Conservation (phyloP, 306 rosid species). For the Dalbergia oliveri region DNA sequence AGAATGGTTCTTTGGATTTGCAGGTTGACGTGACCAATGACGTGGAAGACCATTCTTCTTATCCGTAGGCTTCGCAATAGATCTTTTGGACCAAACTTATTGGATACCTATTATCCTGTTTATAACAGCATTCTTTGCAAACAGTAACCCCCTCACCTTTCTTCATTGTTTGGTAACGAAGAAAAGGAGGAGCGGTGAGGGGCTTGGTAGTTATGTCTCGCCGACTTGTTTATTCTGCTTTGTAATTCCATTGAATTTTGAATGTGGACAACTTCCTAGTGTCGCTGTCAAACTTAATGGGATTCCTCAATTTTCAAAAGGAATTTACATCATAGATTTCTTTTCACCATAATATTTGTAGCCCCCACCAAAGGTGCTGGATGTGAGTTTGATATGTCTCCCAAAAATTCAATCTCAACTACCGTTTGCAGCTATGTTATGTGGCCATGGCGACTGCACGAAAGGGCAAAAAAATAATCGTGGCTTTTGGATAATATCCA, state of each 20-base stretch:
- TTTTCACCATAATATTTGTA: not conserved
- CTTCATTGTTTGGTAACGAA: constrained; percentile 34
- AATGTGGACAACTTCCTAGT: constrained; percentile 32
- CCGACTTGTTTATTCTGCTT: constrained; percentile 9
- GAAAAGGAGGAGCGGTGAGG: constrained; percentile 39
- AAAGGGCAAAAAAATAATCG: too few relatives aligned
- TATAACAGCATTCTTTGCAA: constrained; percentile 55
- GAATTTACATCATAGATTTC: not conserved
- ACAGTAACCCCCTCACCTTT: constrained; percentile 42
- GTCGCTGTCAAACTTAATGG: not conserved
- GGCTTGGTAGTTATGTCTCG: constrained; percentile 38
- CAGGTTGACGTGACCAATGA: constrained; percentile 77
- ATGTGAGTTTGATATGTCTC: not conserved
- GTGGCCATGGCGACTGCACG: not conserved
- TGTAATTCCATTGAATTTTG: constrained; percentile 43
- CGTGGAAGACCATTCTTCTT: constrained; percentile 75
- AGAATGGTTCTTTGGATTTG: constrained; percentile 40
- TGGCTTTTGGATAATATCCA: too few relatives aligned
- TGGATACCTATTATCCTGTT: constrained; percentile 72
- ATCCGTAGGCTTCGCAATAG: constrained; percentile 66
- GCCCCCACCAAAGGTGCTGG: not conserved
- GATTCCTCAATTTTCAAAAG: constrained; percentile 8
- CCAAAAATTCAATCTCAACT: not conserved
- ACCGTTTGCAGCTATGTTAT: not conserved
- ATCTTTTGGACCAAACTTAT: constrained; percentile 64